phyloP scores from a whole-genome alignment of 2,329 filamentous ascomycete genomes.

The Pyrenophora teres region DNA sequence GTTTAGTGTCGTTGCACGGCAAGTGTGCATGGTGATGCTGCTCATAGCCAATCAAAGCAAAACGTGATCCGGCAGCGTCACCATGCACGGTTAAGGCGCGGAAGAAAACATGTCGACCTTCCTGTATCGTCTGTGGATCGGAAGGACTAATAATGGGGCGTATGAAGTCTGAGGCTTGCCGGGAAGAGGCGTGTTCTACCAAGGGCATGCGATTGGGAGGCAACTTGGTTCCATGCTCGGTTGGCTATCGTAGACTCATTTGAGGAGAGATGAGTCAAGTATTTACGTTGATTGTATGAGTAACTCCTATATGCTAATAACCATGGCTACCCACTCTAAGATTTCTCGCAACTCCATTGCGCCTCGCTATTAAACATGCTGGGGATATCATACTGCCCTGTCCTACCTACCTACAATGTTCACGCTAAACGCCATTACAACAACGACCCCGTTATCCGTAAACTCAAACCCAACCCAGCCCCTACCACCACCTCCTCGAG shows the following conservation, averaged over 20 bases:
- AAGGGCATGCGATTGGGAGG: slow-evolving; percentile 5
- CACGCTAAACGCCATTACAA: background rate
- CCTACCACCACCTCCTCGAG: slow-evolving; percentile 22
- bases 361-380: background rate
- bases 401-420: background rate
- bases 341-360: background rate
- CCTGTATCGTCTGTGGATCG: slow-evolving; percentile 7
- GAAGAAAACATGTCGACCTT: slow-evolving; percentile 7
- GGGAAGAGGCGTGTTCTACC: slow-evolving; percentile 5
- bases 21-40: background rate
- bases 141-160: slow-evolving; percentile 5
- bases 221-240: background rate
- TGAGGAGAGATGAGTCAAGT: too few relatives aligned
- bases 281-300: too few relatives aligned
- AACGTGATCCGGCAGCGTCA: slow-evolving; percentile 31
- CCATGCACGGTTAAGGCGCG: slow-evolving; percentile 6
- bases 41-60: slow-evolving; percentile 27
- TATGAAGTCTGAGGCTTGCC: background rate
- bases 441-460: too few relatives aligned
- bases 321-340: background rate
- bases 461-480: background rate
- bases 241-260: too few relatives aligned
- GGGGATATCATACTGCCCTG: slow-evolving; percentile 1
- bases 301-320: too few relatives aligned
- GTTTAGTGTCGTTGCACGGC: slow-evolving; percentile 6